Conservation (phyloP, 352 stramenopile species). For the Globisporangium barbulae region DNA sequence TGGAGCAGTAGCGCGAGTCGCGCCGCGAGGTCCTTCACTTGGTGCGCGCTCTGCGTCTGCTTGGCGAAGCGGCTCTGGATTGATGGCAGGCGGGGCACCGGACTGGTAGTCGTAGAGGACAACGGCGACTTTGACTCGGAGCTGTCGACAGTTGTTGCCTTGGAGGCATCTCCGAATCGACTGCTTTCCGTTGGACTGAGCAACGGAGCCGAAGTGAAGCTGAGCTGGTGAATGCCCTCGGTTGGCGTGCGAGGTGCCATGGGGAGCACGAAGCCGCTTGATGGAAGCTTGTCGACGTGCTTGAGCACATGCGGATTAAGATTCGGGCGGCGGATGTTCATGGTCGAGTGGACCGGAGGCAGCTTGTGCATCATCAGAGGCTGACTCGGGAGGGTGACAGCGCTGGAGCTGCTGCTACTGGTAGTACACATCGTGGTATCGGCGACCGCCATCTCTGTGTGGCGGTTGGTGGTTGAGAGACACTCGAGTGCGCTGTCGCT, state of each 20-base stretch:
- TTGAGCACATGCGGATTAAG: background rate
- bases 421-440: slow-evolving; percentile 3
- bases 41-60: slow-evolving; percentile 6
- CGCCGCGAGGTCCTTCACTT: slow-evolving; percentile 31
- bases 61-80: slow-evolving; percentile 11
- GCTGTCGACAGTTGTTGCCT: background rate
- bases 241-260: background rate
- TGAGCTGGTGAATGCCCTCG: background rate
- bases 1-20: slow-evolving; percentile 43
- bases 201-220: background rate
- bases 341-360: slow-evolving; percentile 9
- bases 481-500: background rate
- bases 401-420: background rate
- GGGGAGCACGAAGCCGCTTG: background rate
- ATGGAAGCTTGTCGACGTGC: background rate
- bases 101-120: background rate
- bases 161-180: background rate
- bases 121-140: background rate
- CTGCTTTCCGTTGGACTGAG: slow-evolving; percentile 3
- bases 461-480: background rate
- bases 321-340: slow-evolving; percentile 7
- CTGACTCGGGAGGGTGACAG: background rate
- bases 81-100: slow-evolving; percentile 13
- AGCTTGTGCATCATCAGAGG: slow-evolving; percentile 4
- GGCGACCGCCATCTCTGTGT: slow-evolving; percentile 7